Conservation (phyloP, 345 rosid genomes). For the Populus nigra region DNA sequence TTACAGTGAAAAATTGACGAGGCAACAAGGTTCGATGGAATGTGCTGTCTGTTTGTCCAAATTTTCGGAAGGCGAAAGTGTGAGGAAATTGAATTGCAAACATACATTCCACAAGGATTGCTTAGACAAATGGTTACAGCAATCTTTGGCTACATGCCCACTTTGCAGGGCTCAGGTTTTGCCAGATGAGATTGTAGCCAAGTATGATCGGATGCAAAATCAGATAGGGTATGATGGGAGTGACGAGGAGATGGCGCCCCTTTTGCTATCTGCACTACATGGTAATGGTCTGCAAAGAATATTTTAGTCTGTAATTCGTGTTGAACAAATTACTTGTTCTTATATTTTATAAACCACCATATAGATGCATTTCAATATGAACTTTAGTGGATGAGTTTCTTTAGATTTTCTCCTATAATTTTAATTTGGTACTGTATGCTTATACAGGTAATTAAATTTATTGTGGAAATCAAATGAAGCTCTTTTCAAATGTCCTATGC, state of each 20-base stretch:
- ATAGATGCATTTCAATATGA: neutral
- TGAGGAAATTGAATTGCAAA: constrained; percentile 39
- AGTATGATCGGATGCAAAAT: constrained; percentile 20
- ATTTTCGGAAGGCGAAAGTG: constrained; percentile 40
- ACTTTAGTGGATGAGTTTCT: neutral
- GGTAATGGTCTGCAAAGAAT: constrained; percentile 31
- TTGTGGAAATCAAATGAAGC: neutral
- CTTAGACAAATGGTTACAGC: constrained; percentile 47
- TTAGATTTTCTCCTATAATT: neutral
- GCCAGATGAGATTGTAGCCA: constrained; percentile 43
- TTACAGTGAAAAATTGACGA: constrained; percentile 8
- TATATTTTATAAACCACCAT: neutral
- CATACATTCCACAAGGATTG: constrained; percentile 55
- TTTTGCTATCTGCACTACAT: constrained; percentile 35
- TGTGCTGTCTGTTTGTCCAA: constrained; percentile 48
- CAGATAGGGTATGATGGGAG: constrained; percentile 26
- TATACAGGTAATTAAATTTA: neutral
- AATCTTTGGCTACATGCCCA: constrained; percentile 44
- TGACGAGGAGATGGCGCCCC: constrained; percentile 38
- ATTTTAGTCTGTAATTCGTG: neutral
- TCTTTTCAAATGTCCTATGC: neutral
- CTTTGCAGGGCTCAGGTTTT: constrained; percentile 49
- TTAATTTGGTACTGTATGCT: neutral
- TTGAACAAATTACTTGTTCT: neutral
- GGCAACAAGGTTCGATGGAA: constrained; percentile 5